Evolutionary conservation across 163 green algal genomes (phyloP).

Genomic region (Scenedesmus sp.): DNA sequence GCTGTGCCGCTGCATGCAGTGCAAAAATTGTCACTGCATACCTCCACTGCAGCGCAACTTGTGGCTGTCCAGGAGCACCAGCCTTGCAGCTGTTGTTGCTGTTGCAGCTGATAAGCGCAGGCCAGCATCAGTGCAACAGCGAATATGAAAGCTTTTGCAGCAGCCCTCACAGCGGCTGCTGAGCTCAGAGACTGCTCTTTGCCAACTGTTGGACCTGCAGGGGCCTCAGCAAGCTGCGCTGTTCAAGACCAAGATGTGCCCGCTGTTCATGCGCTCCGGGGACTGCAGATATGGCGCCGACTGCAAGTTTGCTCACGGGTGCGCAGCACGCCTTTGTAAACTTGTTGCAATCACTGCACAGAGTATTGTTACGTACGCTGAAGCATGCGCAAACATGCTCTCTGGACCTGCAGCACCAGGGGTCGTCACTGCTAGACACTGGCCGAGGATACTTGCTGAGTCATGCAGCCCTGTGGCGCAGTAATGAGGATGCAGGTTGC

Average conservation of each 20-base stretch:
- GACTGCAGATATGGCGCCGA: constrained; percentile 7
- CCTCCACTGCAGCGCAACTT: too few species aligned
- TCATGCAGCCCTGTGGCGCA: background rate
- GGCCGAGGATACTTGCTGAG: too few species aligned
- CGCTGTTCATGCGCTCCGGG: background rate
- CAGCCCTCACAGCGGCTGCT: background rate
- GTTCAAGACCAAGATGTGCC: constrained; percentile 32
- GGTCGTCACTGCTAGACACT: too few species aligned
- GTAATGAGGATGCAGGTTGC: background rate
- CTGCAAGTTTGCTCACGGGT: constrained; percentile 44
- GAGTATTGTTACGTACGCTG: too few species aligned
- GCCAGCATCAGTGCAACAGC: background rate
- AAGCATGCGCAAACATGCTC: too few species aligned
- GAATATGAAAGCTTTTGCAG: too few species aligned
- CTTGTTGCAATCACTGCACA: background rate
- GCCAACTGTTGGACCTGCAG: background rate
- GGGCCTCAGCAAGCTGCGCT: background rate
- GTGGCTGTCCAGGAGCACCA: too few species aligned
- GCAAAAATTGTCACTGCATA: too few species aligned
- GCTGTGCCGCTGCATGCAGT: background rate
- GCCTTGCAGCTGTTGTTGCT: background rate
- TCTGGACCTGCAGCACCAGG: too few species aligned
- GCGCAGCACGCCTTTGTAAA: background rate
- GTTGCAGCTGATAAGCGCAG: background rate
- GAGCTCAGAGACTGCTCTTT: too few species aligned